Percentiles rank a stretch among this genome's conserved stretches.
These are phyloP conservation scores for Phytopythium aichiense DNA, from an alignment of 352 stramenopile genomes.

Conservation along the genomic window DNA sequence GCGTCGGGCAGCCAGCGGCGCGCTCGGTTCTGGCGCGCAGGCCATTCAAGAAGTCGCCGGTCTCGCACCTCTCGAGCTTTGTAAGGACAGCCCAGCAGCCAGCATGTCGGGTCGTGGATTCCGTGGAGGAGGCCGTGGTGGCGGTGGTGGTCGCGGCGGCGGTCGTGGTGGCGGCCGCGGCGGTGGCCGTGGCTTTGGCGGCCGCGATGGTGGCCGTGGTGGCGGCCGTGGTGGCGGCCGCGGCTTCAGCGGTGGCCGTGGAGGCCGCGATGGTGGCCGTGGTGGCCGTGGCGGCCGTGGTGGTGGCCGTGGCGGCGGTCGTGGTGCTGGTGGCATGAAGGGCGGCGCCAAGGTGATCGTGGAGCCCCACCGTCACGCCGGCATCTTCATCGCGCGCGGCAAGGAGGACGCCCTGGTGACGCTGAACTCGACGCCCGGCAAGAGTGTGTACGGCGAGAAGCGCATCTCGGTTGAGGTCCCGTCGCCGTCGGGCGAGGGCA, in stretches of 20 bases:
- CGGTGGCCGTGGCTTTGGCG: slow-evolving; percentile 40
- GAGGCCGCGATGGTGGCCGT: slow-evolving; percentile 36
- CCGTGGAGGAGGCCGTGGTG: slow-evolving; percentile 52
- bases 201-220: slow-evolving; percentile 41
- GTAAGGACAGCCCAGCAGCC: background rate
- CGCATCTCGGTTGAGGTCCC: slow-evolving; percentile 97
- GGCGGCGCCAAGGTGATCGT: slow-evolving; percentile 96
- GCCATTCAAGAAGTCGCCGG: slow-evolving; percentile 8
- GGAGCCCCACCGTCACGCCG: slow-evolving; percentile 97
- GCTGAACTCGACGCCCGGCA: slow-evolving; percentile 97
- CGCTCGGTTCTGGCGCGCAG: background rate
- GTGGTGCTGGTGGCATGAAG: slow-evolving; percentile 89
- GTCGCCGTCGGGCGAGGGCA: slow-evolving; percentile 81
- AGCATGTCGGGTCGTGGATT: slow-evolving; percentile 60
- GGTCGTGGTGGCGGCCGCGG: slow-evolving; percentile 50
- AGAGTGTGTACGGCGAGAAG: slow-evolving; percentile 99
- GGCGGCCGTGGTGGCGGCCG: slow-evolving; percentile 37
- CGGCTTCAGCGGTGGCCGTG: slow-evolving; percentile 28
- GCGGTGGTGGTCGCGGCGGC: slow-evolving; percentile 43
- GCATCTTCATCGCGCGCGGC: slow-evolving; percentile 97
- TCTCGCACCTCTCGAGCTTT: slow-evolving; percentile 3
- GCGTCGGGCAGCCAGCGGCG: slow-evolving; percentile 1
- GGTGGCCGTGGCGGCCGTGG: slow-evolving; percentile 39
- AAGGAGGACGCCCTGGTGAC: slow-evolving; percentile 99
- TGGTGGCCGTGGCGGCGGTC: slow-evolving; percentile 56